These are phyloP conservation scores for Cadophora luteo-olivacea DNA, from an alignment of 2,329 filamentous ascomycete genomes.

Conservation along the genomic window DNA sequence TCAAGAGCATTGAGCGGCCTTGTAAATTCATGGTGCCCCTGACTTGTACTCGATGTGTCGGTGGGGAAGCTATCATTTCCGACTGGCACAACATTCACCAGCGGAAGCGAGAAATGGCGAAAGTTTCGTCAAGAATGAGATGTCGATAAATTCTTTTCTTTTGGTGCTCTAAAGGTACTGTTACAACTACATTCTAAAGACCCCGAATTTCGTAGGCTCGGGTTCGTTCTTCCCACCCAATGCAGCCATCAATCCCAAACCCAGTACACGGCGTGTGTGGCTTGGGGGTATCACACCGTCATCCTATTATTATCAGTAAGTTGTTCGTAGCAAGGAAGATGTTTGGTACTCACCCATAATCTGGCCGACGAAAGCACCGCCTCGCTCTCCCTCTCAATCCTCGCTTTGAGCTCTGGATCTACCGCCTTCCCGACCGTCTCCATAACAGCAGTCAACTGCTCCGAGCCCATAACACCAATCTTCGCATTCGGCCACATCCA, in stretches of 20 bases:
- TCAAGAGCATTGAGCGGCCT: conserved; percentile 13
- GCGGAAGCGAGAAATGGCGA: no score
- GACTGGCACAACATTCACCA: no score
- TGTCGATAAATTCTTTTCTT: background rate
- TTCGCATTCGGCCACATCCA: conserved; percentile 99
- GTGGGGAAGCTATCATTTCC: no score
- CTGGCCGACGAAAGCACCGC: conserved; percentile 87
- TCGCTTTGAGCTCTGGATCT: conserved; percentile 79
- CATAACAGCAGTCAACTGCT: conserved; percentile 93
- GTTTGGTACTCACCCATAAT: conserved; percentile 68
- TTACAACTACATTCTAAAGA: conserved; percentile 76
- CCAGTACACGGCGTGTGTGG: conserved; percentile 76
- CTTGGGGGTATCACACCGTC: conserved; percentile 82
- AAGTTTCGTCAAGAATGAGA: no score
- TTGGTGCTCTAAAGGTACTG: background rate
- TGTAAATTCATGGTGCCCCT: background rate
- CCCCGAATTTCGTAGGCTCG: conserved; percentile 73
- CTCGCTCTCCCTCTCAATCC: conserved; percentile 91
- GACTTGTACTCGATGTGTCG: no score
- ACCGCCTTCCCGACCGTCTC: conserved; percentile 85
- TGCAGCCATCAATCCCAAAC: conserved; percentile 74
- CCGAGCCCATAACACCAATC: conserved; percentile 93
- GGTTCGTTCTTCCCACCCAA: conserved; percentile 71
- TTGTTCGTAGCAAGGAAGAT: background rate
- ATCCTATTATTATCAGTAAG: conserved; percentile 54